Conservation (phyloP, 495 filamentous ascomycete species). For the Daldinia decipiens region DNA sequence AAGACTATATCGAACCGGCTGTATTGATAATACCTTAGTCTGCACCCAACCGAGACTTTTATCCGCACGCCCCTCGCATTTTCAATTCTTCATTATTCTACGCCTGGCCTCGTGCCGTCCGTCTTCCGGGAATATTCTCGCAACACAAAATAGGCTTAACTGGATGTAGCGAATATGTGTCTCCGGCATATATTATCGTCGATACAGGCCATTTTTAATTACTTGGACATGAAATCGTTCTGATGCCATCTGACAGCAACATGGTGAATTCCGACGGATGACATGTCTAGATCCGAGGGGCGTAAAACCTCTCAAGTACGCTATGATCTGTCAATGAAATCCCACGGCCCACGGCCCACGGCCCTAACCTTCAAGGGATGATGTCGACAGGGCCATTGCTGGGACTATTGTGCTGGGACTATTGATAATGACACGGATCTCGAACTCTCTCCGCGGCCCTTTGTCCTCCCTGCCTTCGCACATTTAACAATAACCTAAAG, state of each 20-base stretch:
- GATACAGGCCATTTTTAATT: conserved; percentile 24
- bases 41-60: conserved; percentile 33
- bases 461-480: conserved; percentile 26
- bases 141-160: conserved; percentile 39
- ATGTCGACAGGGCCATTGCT: conserved; percentile 16
- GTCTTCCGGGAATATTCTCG: conserved; percentile 35
- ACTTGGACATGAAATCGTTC: conserved; percentile 13
- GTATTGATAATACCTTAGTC: conserved; percentile 43
- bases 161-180: conserved; percentile 23
- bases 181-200: conserved; percentile 35
- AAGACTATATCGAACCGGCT: conserved; percentile 30
- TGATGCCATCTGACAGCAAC: conserved; percentile 30
- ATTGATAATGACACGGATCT: conserved; percentile 28
- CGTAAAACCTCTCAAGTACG: background rate
- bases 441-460: background rate
- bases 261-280: conserved; percentile 28
- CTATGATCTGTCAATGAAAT: background rate
- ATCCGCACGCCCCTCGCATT: conserved; percentile 32
- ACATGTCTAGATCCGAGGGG: background rate
- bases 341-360: background rate
- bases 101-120: conserved; percentile 27
- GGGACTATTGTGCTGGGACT: conserved; percentile 9
- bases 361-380: background rate
- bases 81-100: conserved; percentile 4
- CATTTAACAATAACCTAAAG: conserved; percentile 47